Evolutionary conservation across 768 basidiomycete species (phyloP).

Genomic region (Lactifluus piperatus): DNA sequence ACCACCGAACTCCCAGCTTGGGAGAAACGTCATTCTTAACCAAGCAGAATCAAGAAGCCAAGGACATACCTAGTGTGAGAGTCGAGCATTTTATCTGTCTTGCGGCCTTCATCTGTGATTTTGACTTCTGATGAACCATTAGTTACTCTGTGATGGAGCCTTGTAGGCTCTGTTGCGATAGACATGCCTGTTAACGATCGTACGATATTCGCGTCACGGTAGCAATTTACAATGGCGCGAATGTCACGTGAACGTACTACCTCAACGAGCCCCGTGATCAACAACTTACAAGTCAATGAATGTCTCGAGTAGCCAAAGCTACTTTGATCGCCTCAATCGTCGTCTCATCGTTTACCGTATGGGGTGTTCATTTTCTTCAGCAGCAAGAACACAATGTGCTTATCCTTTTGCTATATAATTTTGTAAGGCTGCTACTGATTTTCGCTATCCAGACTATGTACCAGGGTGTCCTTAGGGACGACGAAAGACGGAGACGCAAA

Average conservation of each 20-base stretch:
- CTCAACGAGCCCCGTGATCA: no score
- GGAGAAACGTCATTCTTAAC: background rate
- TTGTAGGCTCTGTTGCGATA: slow-evolving; percentile 7
- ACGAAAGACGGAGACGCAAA: slow-evolving; percentile 70
- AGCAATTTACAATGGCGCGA: no score
- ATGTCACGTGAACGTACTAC: no score
- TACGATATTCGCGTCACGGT: slow-evolving; percentile 3
- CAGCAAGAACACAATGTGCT: slow-evolving; percentile 70
- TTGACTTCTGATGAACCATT: slow-evolving; percentile 27
- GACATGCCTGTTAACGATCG: slow-evolving; percentile 19
- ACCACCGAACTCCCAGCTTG: slow-evolving; percentile 93
- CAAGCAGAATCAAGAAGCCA: slow-evolving; percentile 17
- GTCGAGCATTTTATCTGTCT: slow-evolving; percentile 60
- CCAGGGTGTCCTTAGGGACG: slow-evolving; percentile 81
- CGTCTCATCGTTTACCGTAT: slow-evolving; percentile 64
- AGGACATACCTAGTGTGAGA: slow-evolving; percentile 33
- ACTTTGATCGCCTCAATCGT: slow-evolving; percentile 62
- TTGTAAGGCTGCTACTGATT: background rate
- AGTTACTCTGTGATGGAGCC: slow-evolving; percentile 25
- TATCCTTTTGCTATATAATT: background rate
- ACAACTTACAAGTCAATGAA: slow-evolving; percentile 20
- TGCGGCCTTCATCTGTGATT: slow-evolving; percentile 62
- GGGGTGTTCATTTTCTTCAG: slow-evolving; percentile 86
- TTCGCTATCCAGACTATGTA: slow-evolving; percentile 65
- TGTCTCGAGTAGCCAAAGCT: slow-evolving; percentile 65